Evolutionary conservation across 352 stramenopile species (phyloP).

Genomic region (Phytophthora vignae): DNA sequence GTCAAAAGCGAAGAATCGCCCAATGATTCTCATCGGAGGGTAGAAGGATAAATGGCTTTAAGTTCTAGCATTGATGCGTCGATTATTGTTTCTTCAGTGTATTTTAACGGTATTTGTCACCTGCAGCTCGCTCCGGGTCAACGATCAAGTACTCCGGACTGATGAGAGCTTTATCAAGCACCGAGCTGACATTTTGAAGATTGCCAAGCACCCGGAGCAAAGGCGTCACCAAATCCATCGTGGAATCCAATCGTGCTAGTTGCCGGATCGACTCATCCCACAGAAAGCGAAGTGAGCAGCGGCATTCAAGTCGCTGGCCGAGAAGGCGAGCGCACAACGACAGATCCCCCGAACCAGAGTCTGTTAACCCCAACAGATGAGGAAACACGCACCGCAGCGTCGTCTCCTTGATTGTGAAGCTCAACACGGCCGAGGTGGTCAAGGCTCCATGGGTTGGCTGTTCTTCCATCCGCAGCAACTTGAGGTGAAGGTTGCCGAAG

Average conservation of each 20-base stretch:
- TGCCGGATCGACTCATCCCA: conserved; percentile 15
- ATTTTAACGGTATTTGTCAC: too few relatives aligned
- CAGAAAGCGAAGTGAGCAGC: conserved; percentile 14
- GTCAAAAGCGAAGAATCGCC: conserved; percentile 93
- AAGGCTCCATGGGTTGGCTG: conserved; percentile 6
- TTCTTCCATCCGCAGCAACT: conserved; percentile 34
- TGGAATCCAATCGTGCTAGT: conserved; percentile 13
- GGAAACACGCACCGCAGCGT: conserved; percentile 22
- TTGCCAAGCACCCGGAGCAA: conserved; percentile 25
- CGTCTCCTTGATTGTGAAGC: conserved; percentile 18
- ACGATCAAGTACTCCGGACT: too few relatives aligned
- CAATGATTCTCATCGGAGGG: conserved; percentile 98
- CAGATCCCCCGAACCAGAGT: not conserved
- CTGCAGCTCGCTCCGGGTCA: too few relatives aligned
- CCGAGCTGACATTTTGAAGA: conserved; percentile 15
- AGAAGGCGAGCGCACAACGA: conserved; percentile 15
- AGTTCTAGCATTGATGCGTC: not conserved
- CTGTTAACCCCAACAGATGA: conserved; percentile 5
- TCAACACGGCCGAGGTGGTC: conserved; percentile 5
- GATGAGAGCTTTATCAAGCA: not conserved
- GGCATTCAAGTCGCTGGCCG: conserved; percentile 12
- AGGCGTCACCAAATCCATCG: conserved; percentile 15
- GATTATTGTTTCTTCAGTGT: too few relatives aligned
- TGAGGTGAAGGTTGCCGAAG: conserved; percentile 31
- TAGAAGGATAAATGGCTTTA: conserved; percentile 44